phyloP scores from a whole-genome alignment of 306 rosid genomes.

The Casuarina glauca region DNA sequence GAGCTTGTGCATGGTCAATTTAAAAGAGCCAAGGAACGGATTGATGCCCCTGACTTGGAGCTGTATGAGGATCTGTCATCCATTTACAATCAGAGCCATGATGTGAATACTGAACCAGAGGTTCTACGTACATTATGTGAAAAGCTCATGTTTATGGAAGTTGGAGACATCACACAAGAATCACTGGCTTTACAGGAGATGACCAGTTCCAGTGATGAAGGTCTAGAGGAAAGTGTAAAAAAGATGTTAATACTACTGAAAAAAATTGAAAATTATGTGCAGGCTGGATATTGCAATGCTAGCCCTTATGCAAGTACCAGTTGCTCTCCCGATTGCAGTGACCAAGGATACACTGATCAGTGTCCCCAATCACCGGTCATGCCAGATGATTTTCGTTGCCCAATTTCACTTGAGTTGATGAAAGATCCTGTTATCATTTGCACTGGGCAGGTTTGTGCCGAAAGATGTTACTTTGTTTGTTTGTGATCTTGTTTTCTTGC shows the following conservation, averaged over 20 bases:
- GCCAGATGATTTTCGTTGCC: slow-evolving; percentile 90
- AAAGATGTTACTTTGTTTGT: neutral
- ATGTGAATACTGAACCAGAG: slow-evolving; percentile 40
- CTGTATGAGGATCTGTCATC: slow-evolving; percentile 53
- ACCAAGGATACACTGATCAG: slow-evolving; percentile 29
- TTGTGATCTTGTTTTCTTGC: neutral
- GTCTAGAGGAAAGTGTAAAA: slow-evolving; percentile 50
- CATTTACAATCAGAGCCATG: slow-evolving; percentile 44
- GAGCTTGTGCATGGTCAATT: slow-evolving; percentile 81
- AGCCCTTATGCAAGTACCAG: slow-evolving; percentile 30
- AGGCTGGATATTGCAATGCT: slow-evolving; percentile 47
- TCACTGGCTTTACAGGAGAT: slow-evolving; percentile 65
- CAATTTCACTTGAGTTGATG: slow-evolving; percentile 90
- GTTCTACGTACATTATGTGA: slow-evolving; percentile 51
- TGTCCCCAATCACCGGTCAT: slow-evolving; percentile 44
- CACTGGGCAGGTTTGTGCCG: slow-evolving; percentile 78
- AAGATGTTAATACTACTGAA: slow-evolving; percentile 59
- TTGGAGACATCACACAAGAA: slow-evolving; percentile 63
- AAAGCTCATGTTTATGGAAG: slow-evolving; percentile 58
- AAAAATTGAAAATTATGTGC: slow-evolving; percentile 61
- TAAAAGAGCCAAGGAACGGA: slow-evolving; percentile 67
- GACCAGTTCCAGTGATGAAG: slow-evolving; percentile 45
- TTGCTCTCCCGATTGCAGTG: slow-evolving; percentile 37
- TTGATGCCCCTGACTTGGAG: slow-evolving; percentile 55
- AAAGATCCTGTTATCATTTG: slow-evolving; percentile 89